phyloP scores from a whole-genome alignment of 1,284 basidiomycete species.

The Mycena citricolor region DNA sequence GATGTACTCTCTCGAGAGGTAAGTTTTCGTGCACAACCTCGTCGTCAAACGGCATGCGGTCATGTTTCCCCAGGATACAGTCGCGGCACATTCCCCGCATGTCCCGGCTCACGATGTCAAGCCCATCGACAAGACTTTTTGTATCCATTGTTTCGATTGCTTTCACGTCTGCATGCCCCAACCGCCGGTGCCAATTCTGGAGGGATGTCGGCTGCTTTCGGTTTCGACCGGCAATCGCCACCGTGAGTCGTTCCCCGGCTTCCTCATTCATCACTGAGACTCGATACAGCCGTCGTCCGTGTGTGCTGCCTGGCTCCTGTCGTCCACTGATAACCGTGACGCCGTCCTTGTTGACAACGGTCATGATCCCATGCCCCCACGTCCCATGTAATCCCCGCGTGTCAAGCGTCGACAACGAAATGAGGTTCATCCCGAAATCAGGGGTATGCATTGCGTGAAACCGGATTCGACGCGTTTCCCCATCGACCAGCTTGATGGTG shows the following conservation, averaged over 20 bases:
- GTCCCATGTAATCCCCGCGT: conserved; percentile 5
- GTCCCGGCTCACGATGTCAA: background rate
- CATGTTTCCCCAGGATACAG: conserved; percentile 5
- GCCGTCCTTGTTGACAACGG: conserved; percentile 1
- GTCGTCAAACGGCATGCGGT: conserved; percentile 8
- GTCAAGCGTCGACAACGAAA: conserved; percentile 10
- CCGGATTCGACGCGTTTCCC: background rate
- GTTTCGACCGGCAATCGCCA: background rate
- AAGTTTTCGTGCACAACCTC: background rate
- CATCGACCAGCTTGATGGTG: background rate
- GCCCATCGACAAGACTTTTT: conserved; percentile 6
- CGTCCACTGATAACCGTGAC: no score
- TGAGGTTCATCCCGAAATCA: conserved; percentile 15
- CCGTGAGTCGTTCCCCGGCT: background rate
- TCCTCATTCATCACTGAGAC: no score
- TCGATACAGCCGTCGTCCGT: no score
- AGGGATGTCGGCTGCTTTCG: background rate
- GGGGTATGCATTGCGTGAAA: conserved; percentile 8
- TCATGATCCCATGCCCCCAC: conserved; percentile 3
- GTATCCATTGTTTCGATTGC: background rate
- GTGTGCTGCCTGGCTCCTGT: no score
- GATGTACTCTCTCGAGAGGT: conserved; percentile 3
- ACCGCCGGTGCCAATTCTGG: background rate
- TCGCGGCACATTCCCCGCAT: conserved; percentile 3
- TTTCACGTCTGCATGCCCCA: background rate